These are phyloP conservation scores for Neurospora sp. DNA, from an alignment of 2,329 filamentous ascomycete genomes.

Conservation along the genomic window DNA sequence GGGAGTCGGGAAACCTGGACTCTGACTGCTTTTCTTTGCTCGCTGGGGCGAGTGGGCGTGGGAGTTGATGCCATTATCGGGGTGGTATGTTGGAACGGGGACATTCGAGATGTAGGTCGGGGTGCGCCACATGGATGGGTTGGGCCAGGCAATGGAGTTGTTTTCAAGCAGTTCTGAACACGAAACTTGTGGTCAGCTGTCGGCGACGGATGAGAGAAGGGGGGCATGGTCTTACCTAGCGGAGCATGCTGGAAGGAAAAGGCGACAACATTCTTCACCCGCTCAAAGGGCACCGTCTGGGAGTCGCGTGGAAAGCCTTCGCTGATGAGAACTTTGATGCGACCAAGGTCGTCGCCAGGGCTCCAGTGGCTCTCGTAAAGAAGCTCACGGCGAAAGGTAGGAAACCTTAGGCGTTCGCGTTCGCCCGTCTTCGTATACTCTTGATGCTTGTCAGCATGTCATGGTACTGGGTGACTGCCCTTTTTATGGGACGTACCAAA, in stretches of 20 bases:
- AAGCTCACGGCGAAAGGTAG: constrained; percentile 59
- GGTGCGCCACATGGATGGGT: constrained; percentile 56
- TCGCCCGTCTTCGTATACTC: constrained; percentile 48
- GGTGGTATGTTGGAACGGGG: constrained; percentile 30
- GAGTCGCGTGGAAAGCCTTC: constrained; percentile 57
- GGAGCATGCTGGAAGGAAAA: constrained; percentile 86
- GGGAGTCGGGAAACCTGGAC: constrained; percentile 4
- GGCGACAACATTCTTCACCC: constrained; percentile 61
- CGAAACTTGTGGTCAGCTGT: constrained; percentile 9
- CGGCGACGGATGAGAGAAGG: not conserved
- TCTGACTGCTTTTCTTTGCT: constrained; percentile 14
- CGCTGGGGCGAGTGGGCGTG: constrained; percentile 55
- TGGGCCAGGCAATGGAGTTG: constrained; percentile 73
- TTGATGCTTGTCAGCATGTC: constrained; percentile 16
- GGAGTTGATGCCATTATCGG: constrained; percentile 40
- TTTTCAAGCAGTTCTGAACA: constrained; percentile 59
- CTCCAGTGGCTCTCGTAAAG: constrained; percentile 64
- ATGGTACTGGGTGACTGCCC: not conserved
- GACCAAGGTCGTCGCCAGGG: constrained; percentile 58
- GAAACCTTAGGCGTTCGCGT: constrained; percentile 58
- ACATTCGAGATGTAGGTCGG: constrained; percentile 31
- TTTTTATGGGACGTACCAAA: constrained; percentile 26
- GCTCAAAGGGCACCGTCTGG: constrained; percentile 46
- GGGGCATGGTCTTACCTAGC: constrained; percentile 42
- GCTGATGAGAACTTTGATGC: constrained; percentile 67